Evolutionary conservation across 2,329 filamentous ascomycete genomes (phyloP).

Genomic region (Trichoderma arundinaceum): DNA sequence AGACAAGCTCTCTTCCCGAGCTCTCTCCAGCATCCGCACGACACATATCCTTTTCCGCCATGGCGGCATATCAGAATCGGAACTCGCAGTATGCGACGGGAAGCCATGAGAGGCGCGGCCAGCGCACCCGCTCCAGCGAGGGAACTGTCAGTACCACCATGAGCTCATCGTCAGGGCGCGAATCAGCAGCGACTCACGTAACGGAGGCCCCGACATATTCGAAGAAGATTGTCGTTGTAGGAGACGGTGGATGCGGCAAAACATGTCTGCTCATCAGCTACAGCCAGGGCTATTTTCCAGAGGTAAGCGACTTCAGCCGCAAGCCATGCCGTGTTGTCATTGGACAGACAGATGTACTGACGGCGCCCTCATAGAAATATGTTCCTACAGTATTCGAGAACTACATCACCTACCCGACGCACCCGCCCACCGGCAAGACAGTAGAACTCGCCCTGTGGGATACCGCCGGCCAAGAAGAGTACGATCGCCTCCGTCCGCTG

Average conservation of each 20-base stretch:
- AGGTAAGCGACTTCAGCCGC: slow-evolving; percentile 66
- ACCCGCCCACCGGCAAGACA: slow-evolving; percentile 85
- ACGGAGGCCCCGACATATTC: slow-evolving; percentile 93
- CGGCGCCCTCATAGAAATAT: slow-evolving; percentile 78
- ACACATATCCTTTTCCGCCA: slow-evolving; percentile 39
- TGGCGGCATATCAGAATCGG: slow-evolving; percentile 62
- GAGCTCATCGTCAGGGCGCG: slow-evolving; percentile 74
- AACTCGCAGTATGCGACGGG: slow-evolving; percentile 57
- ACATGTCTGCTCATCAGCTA: slow-evolving; percentile 98
- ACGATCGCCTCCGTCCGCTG: slow-evolving; percentile 91
- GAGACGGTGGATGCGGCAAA: slow-evolving; percentile 97
- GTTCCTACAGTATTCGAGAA: slow-evolving; percentile 99
- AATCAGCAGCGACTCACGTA: slow-evolving; percentile 81
- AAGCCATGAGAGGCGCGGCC: slow-evolving; percentile 51
- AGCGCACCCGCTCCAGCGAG: slow-evolving; percentile 76
- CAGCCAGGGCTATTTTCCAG: slow-evolving; percentile 97
- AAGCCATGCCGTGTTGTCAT: not conserved
- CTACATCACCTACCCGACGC: slow-evolving; percentile 97
- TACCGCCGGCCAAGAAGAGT: slow-evolving; percentile 97
- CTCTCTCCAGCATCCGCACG: slow-evolving; percentile 10
- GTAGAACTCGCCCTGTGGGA: slow-evolving; percentile 98
- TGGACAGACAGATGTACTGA: not conserved
- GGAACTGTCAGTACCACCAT: slow-evolving; percentile 87
- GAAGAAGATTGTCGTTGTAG: slow-evolving; percentile 99
- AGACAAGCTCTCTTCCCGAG: slow-evolving; percentile 18